Conservation (phyloP, 106 monocot genomes). For the Dendrobium officinale region DNA sequence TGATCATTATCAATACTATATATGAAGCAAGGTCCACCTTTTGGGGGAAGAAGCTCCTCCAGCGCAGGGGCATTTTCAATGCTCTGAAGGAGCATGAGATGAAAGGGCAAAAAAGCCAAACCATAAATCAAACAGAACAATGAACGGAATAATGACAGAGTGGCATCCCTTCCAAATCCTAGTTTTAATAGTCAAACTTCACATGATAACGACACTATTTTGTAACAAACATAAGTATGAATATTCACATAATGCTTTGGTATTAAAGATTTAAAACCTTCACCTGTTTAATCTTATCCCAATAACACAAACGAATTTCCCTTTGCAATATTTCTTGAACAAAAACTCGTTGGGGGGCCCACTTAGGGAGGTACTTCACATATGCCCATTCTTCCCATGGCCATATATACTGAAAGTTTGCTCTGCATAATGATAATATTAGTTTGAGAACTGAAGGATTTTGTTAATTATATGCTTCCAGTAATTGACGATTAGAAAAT, state of each 20-base stretch:
- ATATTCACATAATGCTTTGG: not conserved
- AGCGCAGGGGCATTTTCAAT: conserved; percentile 66
- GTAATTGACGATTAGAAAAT: not conserved
- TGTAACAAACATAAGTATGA: not conserved
- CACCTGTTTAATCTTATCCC: conserved; percentile 98
- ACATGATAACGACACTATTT: not conserved
- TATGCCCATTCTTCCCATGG: conserved; percentile 78
- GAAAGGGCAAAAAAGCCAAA: not conserved
- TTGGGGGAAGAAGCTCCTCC: conserved; percentile 78
- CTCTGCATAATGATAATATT: conserved; percentile 30
- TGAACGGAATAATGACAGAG: not conserved
- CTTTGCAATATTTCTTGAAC: conserved; percentile 94
- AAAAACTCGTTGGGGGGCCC: conserved; percentile 94
- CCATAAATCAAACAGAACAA: not conserved
- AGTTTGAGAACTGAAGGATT: not conserved
- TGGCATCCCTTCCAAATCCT: not conserved
- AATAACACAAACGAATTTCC: conserved; percentile 87
- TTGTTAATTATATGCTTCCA: not conserved
- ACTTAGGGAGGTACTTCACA: conserved; percentile 81
- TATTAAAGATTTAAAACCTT: not conserved
- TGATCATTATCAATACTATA: conserved; percentile 35
- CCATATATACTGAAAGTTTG: conserved; percentile 92
- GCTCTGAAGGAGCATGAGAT: conserved; percentile 36
- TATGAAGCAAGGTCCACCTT: conserved; percentile 62
- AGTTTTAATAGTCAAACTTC: not conserved